These are phyloP conservation scores for Fusarium pininemorale DNA, from an alignment of 2,329 filamentous ascomycete species.

Conservation along the genomic window DNA sequence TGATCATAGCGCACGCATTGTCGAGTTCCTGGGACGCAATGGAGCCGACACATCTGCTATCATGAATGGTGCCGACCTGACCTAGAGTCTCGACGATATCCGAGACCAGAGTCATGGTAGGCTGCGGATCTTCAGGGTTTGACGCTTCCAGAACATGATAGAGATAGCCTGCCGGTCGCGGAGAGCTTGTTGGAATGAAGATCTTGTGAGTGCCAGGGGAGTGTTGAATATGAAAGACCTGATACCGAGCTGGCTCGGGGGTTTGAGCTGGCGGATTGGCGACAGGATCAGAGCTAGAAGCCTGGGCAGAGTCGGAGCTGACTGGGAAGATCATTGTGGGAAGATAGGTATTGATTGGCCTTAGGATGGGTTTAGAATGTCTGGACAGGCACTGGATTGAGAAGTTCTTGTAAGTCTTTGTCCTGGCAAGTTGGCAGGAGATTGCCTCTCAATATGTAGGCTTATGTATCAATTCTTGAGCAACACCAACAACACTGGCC, in stretches of 20 bases:
- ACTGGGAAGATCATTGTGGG: conserved; percentile 1
- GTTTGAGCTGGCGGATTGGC: not conserved
- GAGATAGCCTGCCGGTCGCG: conserved; percentile 20
- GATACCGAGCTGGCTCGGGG: conserved; percentile 6
- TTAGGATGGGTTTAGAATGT: not conserved
- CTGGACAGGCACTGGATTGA: not conserved
- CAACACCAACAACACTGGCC: not conserved
- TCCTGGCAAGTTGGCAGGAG: not conserved
- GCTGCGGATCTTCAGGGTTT: not conserved
- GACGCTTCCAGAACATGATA: conserved; percentile 1
- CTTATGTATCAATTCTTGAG: not conserved
- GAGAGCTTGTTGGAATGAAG: conserved; percentile 20
- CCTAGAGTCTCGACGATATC: conserved; percentile 4
- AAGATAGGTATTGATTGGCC: not conserved
- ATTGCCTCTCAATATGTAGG: conserved; percentile 2
- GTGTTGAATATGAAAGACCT: conserved; percentile 34
- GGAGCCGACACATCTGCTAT: conserved; percentile 31
- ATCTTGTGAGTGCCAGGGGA: conserved; percentile 29
- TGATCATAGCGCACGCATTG: conserved; percentile 24
- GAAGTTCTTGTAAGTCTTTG: not conserved
- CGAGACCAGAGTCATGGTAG: conserved; percentile 5
- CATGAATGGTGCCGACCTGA: conserved; percentile 15
- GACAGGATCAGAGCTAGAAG: not conserved
- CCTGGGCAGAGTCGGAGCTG: not conserved
- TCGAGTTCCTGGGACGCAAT: conserved; percentile 29